A percentile compares a stretch with the other conserved stretches of the same genome.
Conservation (phyloP, 2,329 filamentous ascomycete species). For the Xylariaceae sp. region DNA sequence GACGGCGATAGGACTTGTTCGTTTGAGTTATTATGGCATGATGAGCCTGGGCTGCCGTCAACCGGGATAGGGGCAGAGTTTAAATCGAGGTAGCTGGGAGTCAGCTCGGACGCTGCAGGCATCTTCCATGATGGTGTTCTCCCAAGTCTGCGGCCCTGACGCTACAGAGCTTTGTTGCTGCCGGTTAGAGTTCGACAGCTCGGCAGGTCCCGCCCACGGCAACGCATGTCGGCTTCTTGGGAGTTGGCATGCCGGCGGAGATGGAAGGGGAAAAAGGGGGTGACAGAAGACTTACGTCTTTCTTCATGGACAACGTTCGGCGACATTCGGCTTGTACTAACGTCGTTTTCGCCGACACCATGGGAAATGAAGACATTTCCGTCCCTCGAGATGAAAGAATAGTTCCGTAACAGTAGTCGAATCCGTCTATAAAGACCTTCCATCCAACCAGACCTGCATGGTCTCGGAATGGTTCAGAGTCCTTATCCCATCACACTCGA, state of each 20-base stretch:
- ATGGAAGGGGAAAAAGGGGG: neutral
- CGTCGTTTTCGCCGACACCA: no score
- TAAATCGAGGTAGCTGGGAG: neutral
- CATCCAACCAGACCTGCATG: neutral
- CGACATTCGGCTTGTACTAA: neutral
- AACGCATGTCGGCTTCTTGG: neutral
- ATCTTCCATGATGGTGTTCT: neutral
- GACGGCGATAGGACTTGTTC: no score
- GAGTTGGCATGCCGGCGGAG: neutral
- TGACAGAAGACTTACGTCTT: conserved; percentile 2
- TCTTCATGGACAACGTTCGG: no score
- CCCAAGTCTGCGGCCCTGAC: neutral
- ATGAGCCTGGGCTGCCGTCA: neutral
- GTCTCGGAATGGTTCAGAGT: neutral
- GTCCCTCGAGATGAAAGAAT: neutral
- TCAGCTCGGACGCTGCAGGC: neutral
- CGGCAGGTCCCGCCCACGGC: conserved; percentile 7
- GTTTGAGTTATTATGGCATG: no score
- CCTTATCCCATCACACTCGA: neutral
- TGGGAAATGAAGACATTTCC: neutral
- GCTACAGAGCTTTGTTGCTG: neutral
- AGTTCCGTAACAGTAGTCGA: neutral
- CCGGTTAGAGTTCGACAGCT: neutral
- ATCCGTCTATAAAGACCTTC: neutral
- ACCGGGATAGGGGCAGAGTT: conserved; percentile 3